Base-by-base conservation (phyloP, 73 alveolate genomes). In the Paramecium caudatum region DNA sequence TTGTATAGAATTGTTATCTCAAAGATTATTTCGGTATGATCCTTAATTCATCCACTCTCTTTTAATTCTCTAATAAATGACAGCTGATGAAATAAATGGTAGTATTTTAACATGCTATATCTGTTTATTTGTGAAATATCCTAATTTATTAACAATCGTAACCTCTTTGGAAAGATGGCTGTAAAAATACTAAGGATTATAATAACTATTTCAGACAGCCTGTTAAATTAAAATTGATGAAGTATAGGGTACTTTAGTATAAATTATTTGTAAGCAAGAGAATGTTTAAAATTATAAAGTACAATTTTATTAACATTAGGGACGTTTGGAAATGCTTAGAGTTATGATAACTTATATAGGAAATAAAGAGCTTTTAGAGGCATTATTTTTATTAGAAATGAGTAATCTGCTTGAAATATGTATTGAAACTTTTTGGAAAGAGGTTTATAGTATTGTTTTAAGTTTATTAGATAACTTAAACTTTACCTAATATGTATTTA, bases 261-360 rank as follows among this genome's bases (percentile, higher is more conserved):
- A 55, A 21, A 27, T 55, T 21, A 23, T 55, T 3, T 55, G 80
- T 10, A 55, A 55, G 23, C 23, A 55, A 10, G 80, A 55, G 23
- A 55, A 55, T 9, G 30, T 27, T 10, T 27, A 27, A 10, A 23
- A 55, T 55, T 55, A 55, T 21, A 55, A 55, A 23, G 80, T 55
- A 55, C 8, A 0, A 55, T 4, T 55, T 10, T 55, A 10, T 10
- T 55, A 55, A 55, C 3, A 55, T 6, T 0, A 55, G 80, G 80
- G 80, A 3, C 23, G 80, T 27, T 55, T 55, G 7, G 80, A 55
- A 23, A 55, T 55, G 80, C 16, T 55, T 12, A 55, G 17, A 55
- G n/a, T 55, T 10, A 27, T 55, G 21, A 55, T 55, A 6, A 55
- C 23, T 10, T 55, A 55, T 27, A 55, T 55, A 3, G 80, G 80